Percentiles rank a stretch among this genome's conserved stretches.
Conservation (phyloP, 2,329 filamentous ascomycete genomes). For the Colletotrichum ledebouriae region DNA sequence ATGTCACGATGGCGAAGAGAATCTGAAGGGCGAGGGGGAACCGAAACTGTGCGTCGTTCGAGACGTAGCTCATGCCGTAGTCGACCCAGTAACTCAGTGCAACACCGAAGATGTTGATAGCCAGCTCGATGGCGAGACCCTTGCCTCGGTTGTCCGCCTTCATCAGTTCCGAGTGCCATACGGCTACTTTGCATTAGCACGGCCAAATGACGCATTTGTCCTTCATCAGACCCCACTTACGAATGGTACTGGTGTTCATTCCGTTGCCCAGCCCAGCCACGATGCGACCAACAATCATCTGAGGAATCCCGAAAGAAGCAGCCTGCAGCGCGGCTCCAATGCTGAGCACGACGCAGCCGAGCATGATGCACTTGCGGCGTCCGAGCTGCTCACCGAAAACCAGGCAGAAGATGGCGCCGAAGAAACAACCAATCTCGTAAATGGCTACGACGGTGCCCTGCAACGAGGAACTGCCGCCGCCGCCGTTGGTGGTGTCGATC, state of each 20-base stretch:
- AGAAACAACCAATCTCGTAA: constrained; percentile 63
- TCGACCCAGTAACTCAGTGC: constrained; percentile 54
- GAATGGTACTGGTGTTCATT: constrained; percentile 63
- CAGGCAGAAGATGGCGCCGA: constrained; percentile 57
- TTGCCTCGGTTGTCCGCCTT: constrained; percentile 56
- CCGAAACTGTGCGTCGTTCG: constrained; percentile 56
- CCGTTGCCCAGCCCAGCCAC: constrained; percentile 60
- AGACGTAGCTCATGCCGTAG: constrained; percentile 54
- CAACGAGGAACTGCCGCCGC: constrained; percentile 55
- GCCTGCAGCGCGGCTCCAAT: constrained; percentile 60
- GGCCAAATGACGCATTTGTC: neutral
- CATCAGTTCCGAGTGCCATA: constrained; percentile 59
- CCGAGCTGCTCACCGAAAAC: constrained; percentile 60
- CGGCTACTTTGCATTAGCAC: constrained; percentile 44
- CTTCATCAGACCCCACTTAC: constrained; percentile 43
- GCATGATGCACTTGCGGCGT: constrained; percentile 54
- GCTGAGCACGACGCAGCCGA: constrained; percentile 57
- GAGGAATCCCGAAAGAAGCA: constrained; percentile 55
- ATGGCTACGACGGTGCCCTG: constrained; percentile 61
- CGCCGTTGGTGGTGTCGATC: constrained; percentile 51
- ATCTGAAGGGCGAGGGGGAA: constrained; percentile 62
- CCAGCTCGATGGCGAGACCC: constrained; percentile 49
- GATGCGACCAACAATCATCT: constrained; percentile 60
- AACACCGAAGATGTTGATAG: constrained; percentile 56
- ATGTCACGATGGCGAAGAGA: constrained; percentile 54